Evolutionary conservation across 2,329 filamentous ascomycete species (phyloP), one percentile per base, ranked within the genome.

Genomic region (Akanthomyces dipterigenus): DNA sequence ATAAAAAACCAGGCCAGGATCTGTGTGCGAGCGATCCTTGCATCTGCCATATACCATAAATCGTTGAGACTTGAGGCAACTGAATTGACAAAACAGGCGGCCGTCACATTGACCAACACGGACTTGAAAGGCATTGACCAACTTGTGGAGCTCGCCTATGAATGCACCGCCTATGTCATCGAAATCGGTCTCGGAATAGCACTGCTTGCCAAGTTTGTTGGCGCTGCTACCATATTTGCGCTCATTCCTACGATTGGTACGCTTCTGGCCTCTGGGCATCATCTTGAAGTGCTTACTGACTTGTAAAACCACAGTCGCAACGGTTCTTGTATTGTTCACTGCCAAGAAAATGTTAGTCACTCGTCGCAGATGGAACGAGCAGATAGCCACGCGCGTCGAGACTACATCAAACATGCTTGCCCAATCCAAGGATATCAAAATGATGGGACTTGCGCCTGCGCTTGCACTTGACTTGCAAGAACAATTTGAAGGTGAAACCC

Each of bases 351-450:
- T 40, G 34, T 5, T 53, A 3, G 7, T 11, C 7, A 28, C 48
- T 24, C 57, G 57, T 14, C 24, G n/a, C 9, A 43, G 11, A 14
- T 60, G 57, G 57, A 60, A 60, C 38, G 26, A 53, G 38, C 46
- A 43, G 2, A 53, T 45, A n/a, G 14, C 49, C 12, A 28, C 18
- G 7, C 57, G 57, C 12, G 36, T 60, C 3, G 36, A 36, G 24
- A n/a, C 46, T 8, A 60, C 46, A 16, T 60, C 57, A 8, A 60
- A 53, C n/a, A 42, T 53, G 5, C 57, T 60, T 7, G 57, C 46
- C n/a, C 57, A 60, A n/a, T 22, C 24, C 34, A 53, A 43, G 20
- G 48, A 51, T 5, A 45, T 60, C 46, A 60, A 53, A 26, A 60
- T 60, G 57, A 18, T 51, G 14, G 57, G 57, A 2, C 48, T 60